Evolutionary conservation across 768 basidiomycete genomes (phyloP).

Genomic region (Boletus rex-veris): DNA sequence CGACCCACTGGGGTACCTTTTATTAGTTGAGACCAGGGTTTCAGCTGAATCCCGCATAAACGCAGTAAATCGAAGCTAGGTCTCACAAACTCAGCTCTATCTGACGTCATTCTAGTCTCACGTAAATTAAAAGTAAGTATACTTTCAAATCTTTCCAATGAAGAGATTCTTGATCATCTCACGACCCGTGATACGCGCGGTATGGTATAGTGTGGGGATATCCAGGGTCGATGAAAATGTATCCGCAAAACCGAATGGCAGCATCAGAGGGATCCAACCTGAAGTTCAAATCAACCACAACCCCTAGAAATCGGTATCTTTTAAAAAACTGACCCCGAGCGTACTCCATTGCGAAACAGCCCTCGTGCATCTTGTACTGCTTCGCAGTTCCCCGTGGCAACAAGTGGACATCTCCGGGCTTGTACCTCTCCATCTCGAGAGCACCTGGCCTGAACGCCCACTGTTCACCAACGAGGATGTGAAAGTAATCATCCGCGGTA

Average conservation of each 20-base stretch:
- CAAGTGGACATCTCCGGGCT: constrained; percentile 79
- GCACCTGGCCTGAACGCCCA: constrained; percentile 86
- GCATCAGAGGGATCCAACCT: constrained; percentile 98
- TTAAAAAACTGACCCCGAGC: constrained; percentile 63
- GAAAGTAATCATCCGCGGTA: constrained; percentile 97
- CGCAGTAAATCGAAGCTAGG: no score
- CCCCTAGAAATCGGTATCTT: not conserved
- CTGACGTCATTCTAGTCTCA: not conserved
- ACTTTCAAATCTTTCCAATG: constrained; percentile 73
- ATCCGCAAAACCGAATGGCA: constrained; percentile 92
- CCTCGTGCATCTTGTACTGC: constrained; percentile 98
- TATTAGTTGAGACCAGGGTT: not conserved
- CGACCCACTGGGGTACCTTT: no score
- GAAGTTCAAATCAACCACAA: not conserved
- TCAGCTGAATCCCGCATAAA: not conserved
- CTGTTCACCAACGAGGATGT: constrained; percentile 91
- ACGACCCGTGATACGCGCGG: constrained; percentile 69
- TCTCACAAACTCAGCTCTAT: not conserved
- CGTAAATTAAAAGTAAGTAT: not conserved
- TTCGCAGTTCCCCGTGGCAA: constrained; percentile 81
- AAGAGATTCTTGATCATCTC: constrained; percentile 83
- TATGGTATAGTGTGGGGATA: constrained; percentile 75
- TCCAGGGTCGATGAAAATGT: constrained; percentile 86
- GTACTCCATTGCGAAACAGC: constrained; percentile 94
- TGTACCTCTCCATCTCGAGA: constrained; percentile 82